phyloP scores from a whole-genome alignment of 257 asterid species.

The Ilex asprella region DNA sequence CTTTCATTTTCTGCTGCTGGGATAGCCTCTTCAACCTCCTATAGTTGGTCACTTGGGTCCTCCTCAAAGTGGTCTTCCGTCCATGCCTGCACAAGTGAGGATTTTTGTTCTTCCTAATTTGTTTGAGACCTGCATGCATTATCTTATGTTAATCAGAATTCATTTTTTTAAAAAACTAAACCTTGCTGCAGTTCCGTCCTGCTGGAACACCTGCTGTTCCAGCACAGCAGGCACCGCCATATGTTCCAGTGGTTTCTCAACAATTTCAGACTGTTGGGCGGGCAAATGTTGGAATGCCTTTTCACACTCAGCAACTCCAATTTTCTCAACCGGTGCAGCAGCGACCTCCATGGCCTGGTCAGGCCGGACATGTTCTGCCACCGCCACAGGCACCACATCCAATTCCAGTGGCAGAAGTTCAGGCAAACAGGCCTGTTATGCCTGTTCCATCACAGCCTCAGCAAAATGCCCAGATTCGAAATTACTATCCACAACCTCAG shows the following conservation, averaged over 20 bases:
- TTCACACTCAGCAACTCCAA: slow-evolving; percentile 48
- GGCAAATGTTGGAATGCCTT: slow-evolving; percentile 53
- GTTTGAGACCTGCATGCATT: slow-evolving; percentile 4
- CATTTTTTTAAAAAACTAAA: not conserved
- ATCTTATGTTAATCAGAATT: not conserved
- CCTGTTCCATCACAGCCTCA: slow-evolving; percentile 43
- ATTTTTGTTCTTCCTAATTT: slow-evolving; percentile 12
- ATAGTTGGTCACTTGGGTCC: slow-evolving; percentile 50
- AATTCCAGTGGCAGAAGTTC: slow-evolving; percentile 41
- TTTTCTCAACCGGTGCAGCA: slow-evolving; percentile 59
- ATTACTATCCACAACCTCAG: slow-evolving; percentile 40
- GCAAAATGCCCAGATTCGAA: slow-evolving; percentile 32
- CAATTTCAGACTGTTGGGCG: slow-evolving; percentile 65
- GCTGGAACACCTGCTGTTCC: slow-evolving; percentile 52
- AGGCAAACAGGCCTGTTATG: slow-evolving; percentile 40
- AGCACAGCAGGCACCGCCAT: slow-evolving; percentile 58
- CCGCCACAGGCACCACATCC: slow-evolving; percentile 39
- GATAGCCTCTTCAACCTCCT: slow-evolving; percentile 62
- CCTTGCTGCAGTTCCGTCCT: slow-evolving; percentile 52
- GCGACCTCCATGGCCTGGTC: slow-evolving; percentile 45
- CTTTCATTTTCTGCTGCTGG: slow-evolving; percentile 18
- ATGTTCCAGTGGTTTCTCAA: slow-evolving; percentile 50
- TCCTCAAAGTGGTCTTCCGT: slow-evolving; percentile 56
- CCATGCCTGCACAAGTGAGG: slow-evolving; percentile 77
- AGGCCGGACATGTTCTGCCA: slow-evolving; percentile 42